phyloP scores from a whole-genome alignment of 306 rosid species.

The Ammopiptanthus mongolicus region DNA sequence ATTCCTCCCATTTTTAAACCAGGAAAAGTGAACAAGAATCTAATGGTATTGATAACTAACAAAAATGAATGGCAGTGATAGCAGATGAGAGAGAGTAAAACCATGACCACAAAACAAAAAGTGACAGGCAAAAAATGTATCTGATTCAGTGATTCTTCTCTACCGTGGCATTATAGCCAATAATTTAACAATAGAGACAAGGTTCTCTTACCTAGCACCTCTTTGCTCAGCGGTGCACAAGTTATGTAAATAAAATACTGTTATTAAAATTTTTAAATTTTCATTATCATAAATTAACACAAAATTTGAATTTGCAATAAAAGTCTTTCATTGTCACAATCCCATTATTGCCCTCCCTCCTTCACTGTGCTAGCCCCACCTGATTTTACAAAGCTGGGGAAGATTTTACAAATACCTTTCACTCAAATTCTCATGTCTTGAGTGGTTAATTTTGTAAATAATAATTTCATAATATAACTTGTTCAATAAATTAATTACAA shows the following conservation, averaged over 20 bases:
- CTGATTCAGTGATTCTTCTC: constrained; percentile 20
- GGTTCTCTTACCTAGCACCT: neutral
- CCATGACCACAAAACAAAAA: neutral
- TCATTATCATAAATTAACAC: too few relatives aligned
- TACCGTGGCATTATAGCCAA: neutral
- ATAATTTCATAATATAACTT: neutral
- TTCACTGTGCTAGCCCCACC: too few relatives aligned
- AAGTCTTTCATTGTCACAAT: too few relatives aligned
- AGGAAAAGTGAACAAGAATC: neutral
- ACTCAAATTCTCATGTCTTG: neutral
- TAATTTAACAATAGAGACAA: neutral
- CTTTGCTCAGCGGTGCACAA: neutral
- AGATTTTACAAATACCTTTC: neutral
- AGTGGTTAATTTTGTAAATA: neutral
- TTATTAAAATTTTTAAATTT: too few relatives aligned
- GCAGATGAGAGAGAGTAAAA: neutral
- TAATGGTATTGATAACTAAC: neutral
- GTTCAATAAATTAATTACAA: neutral
- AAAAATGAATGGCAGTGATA: constrained; percentile 3
- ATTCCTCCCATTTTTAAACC: neutral
- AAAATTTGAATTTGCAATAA: too few relatives aligned
- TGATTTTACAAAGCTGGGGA: too few relatives aligned
- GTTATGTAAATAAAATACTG: too few relatives aligned
- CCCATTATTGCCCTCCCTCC: too few relatives aligned
- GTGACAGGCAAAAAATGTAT: neutral